phyloP scores from a whole-genome alignment of 352 stramenopile genomes.

The Globisporangium cylindrosporum region DNA sequence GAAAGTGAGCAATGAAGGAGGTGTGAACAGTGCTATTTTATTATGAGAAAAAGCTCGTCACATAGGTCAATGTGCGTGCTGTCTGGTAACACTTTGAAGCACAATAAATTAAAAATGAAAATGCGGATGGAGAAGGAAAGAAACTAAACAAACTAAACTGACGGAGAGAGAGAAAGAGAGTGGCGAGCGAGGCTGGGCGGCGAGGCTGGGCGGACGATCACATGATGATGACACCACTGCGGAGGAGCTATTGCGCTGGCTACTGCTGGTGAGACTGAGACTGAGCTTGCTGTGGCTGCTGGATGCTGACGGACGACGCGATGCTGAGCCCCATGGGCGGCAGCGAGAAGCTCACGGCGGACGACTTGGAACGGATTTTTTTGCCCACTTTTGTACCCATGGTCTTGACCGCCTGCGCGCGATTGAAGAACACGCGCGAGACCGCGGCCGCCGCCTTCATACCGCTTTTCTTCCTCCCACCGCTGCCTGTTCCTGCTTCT shows the following conservation, averaged over 20 bases:
- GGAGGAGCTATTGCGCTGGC: slow-evolving; percentile 7
- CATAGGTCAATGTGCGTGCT: not conserved
- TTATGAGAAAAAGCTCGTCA: not conserved
- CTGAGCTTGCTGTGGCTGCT: slow-evolving; percentile 28
- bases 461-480: slow-evolving; percentile 13
- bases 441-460: slow-evolving; percentile 25
- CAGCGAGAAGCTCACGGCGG: slow-evolving; percentile 62
- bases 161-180: not conserved
- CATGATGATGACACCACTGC: not conserved
- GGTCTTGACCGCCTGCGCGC: slow-evolving; percentile 59
- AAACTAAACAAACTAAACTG: not conserved
- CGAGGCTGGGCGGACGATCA: not conserved
- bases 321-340: slow-evolving; percentile 67
- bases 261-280: slow-evolving; percentile 25
- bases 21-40: not conserved
- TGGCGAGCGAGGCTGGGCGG: not conserved
- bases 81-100: not conserved
- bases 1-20: not conserved
- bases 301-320: slow-evolving; percentile 43
- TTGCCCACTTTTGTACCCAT: slow-evolving; percentile 61
- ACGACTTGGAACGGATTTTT: slow-evolving; percentile 54
- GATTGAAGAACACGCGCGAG: slow-evolving; percentile 46
- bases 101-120: not conserved
- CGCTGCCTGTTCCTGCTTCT: slow-evolving; percentile 6
- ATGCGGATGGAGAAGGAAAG: not conserved